Evolutionary conservation across 2,329 filamentous ascomycete genomes (phyloP).

Genomic region (Exophiala xenobiotica): DNA sequence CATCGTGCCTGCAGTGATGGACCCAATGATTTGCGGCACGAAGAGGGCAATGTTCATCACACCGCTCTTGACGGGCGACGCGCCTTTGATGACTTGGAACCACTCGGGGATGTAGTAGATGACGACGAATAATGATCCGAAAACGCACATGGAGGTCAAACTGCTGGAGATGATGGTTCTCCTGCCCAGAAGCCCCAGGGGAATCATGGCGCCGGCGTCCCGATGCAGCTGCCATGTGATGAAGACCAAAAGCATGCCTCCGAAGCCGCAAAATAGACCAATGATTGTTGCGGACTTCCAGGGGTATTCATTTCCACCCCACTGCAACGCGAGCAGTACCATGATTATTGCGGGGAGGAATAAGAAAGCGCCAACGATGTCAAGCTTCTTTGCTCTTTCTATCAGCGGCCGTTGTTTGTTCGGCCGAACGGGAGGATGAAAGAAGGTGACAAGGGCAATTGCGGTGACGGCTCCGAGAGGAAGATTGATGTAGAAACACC

Average conservation of each 20-base stretch:
- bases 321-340: slow-evolving; percentile 24
- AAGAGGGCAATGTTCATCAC: slow-evolving; percentile 30
- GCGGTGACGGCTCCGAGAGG: slow-evolving; percentile 41
- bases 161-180: slow-evolving; percentile 39
- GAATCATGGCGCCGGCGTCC: not conserved
- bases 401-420: too few relatives aligned
- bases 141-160: slow-evolving; percentile 32
- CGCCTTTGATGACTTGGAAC: slow-evolving; percentile 42
- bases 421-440: too few relatives aligned
- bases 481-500: slow-evolving; percentile 47
- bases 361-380: slow-evolving; percentile 38
- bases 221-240: slow-evolving; percentile 19
- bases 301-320: slow-evolving; percentile 3
- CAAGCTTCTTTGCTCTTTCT: not conserved
- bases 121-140: slow-evolving; percentile 31
- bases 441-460: slow-evolving; percentile 32
- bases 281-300: slow-evolving; percentile 40
- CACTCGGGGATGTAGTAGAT: slow-evolving; percentile 39
- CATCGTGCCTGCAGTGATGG: slow-evolving; percentile 5
- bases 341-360: slow-evolving; percentile 43
- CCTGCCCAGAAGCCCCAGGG: slow-evolving; percentile 24
- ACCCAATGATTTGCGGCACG: too few relatives aligned
- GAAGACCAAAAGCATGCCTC: slow-evolving; percentile 33
- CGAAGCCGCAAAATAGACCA: slow-evolving; percentile 36
- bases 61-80: slow-evolving; percentile 40